phyloP scores from a whole-genome alignment of 139 green algal species.

The Spirogloea muscicola region DNA sequence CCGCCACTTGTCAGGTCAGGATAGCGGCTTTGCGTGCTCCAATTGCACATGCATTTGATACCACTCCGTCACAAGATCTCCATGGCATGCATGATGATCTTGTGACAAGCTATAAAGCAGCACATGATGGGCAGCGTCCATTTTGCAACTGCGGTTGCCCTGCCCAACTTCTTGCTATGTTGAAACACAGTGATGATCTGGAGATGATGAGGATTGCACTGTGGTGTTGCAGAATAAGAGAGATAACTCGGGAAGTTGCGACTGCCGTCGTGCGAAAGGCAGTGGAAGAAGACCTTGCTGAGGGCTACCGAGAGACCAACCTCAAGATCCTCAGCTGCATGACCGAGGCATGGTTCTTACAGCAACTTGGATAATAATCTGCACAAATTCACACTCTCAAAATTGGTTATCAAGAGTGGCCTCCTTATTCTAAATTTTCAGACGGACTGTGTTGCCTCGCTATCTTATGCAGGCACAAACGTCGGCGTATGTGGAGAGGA shows the following conservation, averaged over 20 bases:
- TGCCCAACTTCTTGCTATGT: no score
- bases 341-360: slow-evolving; percentile 7
- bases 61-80: no score
- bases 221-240: slow-evolving; percentile 19
- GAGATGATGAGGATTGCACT: no score
- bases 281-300: slow-evolving; percentile 39
- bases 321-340: slow-evolving; percentile 6
- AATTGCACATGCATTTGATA: no score
- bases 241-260: slow-evolving; percentile 23
- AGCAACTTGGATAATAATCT: neutral
- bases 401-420: neutral
- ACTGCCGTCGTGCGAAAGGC: slow-evolving; percentile 7
- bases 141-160: no score
- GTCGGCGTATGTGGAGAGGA: slow-evolving; percentile 9
- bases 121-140: no score
- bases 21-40: no score
- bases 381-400: neutral
- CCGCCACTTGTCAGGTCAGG: slow-evolving; percentile 17
- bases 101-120: no score
- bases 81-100: no score
- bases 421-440: neutral
- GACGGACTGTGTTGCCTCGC: neutral
- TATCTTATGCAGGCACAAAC: slow-evolving; percentile 15
- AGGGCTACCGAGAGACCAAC: slow-evolving; percentile 25
- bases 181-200: no score